Conservation (phyloP, 306 rosid species). For the Begonia peltatifolia region DNA sequence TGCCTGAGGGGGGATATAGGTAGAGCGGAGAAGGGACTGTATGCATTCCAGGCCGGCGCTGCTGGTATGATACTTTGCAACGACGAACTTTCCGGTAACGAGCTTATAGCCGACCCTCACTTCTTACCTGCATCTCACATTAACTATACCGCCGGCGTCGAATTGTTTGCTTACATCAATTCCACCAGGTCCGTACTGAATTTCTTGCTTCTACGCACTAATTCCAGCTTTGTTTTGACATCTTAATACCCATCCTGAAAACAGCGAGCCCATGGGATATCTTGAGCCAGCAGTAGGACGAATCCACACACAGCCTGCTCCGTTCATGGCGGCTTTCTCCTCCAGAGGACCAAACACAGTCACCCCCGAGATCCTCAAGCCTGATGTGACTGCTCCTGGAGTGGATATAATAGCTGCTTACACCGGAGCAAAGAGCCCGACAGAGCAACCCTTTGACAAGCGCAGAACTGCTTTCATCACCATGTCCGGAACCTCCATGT, state of each 20-base stretch:
- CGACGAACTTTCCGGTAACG: conserved; percentile 15
- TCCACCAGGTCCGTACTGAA: conserved; percentile 26
- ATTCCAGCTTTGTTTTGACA: too few relatives aligned
- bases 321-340: conserved; percentile 55
- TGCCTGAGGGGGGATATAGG: conserved; percentile 29
- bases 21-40: conserved; percentile 37
- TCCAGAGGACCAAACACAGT: conserved; percentile 48
- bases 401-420: conserved; percentile 55
- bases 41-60: conserved; percentile 45
- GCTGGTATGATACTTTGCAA: conserved; percentile 73
- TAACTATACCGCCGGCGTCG: conserved; percentile 26
- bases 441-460: conserved; percentile 18
- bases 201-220: neutral
- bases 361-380: conserved; percentile 55
- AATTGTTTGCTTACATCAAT: conserved; percentile 30
- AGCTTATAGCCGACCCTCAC: conserved; percentile 33
- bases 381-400: conserved; percentile 68
- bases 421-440: conserved; percentile 28
- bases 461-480: conserved; percentile 32
- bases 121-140: conserved; percentile 44
- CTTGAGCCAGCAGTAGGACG: conserved; percentile 1
- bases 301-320: conserved; percentile 32
- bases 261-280: conserved; percentile 44
- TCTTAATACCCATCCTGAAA: neutral
- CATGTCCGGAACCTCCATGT: conserved; percentile 72